Percentiles rank a stretch among this genome's conserved stretches.
phyloP scores from a whole-genome alignment of 2,329 filamentous ascomycete species.

The Colletotrichum lupini region DNA sequence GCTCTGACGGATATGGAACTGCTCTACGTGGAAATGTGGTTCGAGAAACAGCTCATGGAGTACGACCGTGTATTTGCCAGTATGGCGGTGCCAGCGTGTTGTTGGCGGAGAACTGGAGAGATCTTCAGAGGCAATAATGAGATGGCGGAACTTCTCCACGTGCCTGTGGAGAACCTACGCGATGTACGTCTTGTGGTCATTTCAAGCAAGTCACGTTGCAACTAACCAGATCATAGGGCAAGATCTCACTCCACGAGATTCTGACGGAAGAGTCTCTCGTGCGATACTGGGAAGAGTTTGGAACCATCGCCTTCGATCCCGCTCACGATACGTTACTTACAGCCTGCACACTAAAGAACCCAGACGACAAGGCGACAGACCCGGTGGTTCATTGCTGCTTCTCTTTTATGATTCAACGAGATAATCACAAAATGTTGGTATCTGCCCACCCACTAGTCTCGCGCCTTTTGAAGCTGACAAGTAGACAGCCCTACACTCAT shows the following conservation, averaged over 20 bases:
- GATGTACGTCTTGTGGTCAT: slow-evolving; percentile 73
- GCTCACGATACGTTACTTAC: slow-evolving; percentile 95
- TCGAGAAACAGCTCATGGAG: slow-evolving; percentile 95
- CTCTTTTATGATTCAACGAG: slow-evolving; percentile 94
- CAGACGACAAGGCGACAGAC: slow-evolving; percentile 74
- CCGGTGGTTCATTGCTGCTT: slow-evolving; percentile 93
- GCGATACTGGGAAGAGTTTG: slow-evolving; percentile 99
- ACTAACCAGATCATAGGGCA: slow-evolving; percentile 69
- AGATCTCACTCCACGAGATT: slow-evolving; percentile 94
- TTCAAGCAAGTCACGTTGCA: slow-evolving; percentile 26
- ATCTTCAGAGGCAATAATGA: slow-evolving; percentile 98
- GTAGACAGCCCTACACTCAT: slow-evolving; percentile 84
- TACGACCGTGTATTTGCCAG: slow-evolving; percentile 98
- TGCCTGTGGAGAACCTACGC: slow-evolving; percentile 88
- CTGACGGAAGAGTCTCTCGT: slow-evolving; percentile 95
- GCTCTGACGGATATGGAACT: slow-evolving; percentile 93
- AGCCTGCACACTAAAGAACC: slow-evolving; percentile 90
- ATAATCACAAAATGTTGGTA: slow-evolving; percentile 94
- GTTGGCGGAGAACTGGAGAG: slow-evolving; percentile 95
- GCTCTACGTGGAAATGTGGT: slow-evolving; percentile 98
- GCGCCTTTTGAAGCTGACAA: slow-evolving; percentile 44
- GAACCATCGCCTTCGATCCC: slow-evolving; percentile 95
- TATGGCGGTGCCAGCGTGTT: slow-evolving; percentile 98
- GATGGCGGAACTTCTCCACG: slow-evolving; percentile 96
- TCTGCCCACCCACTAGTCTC: slow-evolving; percentile 1